Conservation (phyloP, 805 yeast genomes). For the Hemisphaericaspora nanyangensis region DNA sequence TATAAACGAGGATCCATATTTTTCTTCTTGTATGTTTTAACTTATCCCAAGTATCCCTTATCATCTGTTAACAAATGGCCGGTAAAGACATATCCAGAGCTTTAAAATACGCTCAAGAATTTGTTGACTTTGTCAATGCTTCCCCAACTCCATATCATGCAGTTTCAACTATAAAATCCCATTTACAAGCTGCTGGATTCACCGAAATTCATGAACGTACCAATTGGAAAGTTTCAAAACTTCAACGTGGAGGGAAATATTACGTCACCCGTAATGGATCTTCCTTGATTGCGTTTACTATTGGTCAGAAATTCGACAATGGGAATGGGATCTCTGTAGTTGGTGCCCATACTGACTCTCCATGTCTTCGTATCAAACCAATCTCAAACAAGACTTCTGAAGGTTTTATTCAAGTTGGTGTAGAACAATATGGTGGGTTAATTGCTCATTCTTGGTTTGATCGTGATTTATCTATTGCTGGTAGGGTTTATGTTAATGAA, state of each 20-base stretch:
- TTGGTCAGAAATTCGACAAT: conserved; percentile 67
- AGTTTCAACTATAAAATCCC: conserved; percentile 59
- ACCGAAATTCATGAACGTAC: conserved; percentile 67
- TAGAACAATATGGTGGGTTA: conserved; percentile 94
- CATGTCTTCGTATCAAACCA: conserved; percentile 86
- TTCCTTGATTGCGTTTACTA: conserved; percentile 81
- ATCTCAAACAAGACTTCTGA: conserved; percentile 64
- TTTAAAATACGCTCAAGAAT: conserved; percentile 48
- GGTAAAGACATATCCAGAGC: conserved; percentile 3
- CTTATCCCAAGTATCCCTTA: no score
- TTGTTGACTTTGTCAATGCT: conserved; percentile 71
- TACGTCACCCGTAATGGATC: conserved; percentile 88
- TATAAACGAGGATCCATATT: neutral
- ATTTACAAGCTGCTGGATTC: conserved; percentile 62
- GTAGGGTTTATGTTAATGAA: conserved; percentile 72
- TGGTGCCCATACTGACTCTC: conserved; percentile 97
- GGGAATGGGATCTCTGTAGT: conserved; percentile 85
- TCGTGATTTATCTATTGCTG: conserved; percentile 87
- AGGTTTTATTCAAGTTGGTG: conserved; percentile 86
- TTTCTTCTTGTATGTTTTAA: no score
- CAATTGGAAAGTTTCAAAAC: conserved; percentile 53
- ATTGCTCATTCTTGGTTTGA: conserved; percentile 98
- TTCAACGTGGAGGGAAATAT: conserved; percentile 58
- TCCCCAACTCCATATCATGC: conserved; percentile 97
- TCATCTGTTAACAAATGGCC: no score